A percentile compares a stretch with the other conserved stretches of the same genome.
phyloP scores from a whole-genome alignment of 139 green algal genomes.

The Tetraselmis chui region DNA sequence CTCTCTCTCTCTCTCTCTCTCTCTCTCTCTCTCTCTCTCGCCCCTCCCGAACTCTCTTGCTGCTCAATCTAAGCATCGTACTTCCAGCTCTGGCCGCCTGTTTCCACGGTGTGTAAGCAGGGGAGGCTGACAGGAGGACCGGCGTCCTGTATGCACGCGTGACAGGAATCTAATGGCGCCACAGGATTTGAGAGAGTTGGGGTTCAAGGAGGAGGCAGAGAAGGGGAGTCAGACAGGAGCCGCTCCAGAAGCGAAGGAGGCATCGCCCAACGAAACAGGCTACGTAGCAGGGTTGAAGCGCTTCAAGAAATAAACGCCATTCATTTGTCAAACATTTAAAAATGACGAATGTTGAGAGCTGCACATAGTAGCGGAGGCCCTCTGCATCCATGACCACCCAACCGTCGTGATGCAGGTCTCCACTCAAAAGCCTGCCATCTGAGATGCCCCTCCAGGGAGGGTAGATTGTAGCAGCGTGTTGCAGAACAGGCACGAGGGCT shows the following conservation, averaged over 20 bases:
- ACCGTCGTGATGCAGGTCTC: not conserved
- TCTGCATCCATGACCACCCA: too few relatives aligned
- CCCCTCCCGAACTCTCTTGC: not conserved
- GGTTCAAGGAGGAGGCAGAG: conserved; percentile 34
- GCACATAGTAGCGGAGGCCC: too few relatives aligned
- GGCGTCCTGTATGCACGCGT: too few relatives aligned
- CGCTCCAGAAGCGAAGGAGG: not conserved
- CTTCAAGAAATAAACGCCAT: not conserved
- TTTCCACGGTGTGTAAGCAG: too few relatives aligned
- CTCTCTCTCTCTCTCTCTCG: not conserved
- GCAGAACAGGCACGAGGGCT: not conserved
- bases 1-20: too few relatives aligned
- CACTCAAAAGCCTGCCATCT: not conserved
- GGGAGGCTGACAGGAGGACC: too few relatives aligned
- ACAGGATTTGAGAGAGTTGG: conserved; percentile 66
- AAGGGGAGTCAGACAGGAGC: not conserved
- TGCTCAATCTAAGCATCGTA: not conserved
- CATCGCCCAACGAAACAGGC: not conserved
- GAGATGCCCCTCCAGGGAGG: not conserved
- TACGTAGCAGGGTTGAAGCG: not conserved
- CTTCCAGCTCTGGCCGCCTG: not conserved
- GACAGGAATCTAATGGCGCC: conserved; percentile 76
- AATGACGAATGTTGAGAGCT: not conserved
- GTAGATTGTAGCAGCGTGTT: not conserved
- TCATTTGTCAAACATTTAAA: not conserved